Evolutionary conservation across 805 yeast genomes (phyloP).

Genomic region (Wickerhamomyces chaumierensis): DNA sequence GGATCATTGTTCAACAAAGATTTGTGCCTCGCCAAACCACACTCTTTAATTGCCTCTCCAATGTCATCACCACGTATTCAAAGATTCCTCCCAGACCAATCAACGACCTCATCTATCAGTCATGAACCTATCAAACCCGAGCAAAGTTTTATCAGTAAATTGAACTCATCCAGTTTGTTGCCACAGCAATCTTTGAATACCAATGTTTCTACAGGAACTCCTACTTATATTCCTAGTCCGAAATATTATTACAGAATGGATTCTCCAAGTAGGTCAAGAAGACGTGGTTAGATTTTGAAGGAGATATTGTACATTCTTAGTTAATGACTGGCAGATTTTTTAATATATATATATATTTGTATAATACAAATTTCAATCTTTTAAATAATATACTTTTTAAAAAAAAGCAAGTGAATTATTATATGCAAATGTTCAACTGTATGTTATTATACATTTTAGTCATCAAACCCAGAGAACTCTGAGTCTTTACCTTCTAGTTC

Average conservation of each 20-base stretch:
- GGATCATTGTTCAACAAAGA: not conserved
- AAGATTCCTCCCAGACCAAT: too few relatives aligned
- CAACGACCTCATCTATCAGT: too few relatives aligned
- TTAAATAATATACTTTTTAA: too few relatives aligned
- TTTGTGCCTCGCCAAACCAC: not conserved
- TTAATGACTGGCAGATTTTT: too few relatives aligned
- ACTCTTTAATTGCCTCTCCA: constrained; percentile 17
- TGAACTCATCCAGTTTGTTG: not conserved
- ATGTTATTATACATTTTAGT: not conserved
- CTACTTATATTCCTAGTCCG: constrained; percentile 20
- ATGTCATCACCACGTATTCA: constrained; percentile 16
- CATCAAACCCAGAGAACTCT: not conserved
- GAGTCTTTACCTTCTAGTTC: not conserved
- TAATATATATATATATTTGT: too few relatives aligned
- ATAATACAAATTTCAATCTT: too few relatives aligned
- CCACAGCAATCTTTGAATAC: not conserved
- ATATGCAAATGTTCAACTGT: too few relatives aligned
- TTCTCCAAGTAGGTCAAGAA: constrained; percentile 20
- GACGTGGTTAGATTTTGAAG: constrained; percentile 13
- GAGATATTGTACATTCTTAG: too few relatives aligned
- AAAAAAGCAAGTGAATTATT: too few relatives aligned
- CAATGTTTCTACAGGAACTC: constrained; percentile 4
- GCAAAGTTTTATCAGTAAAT: not conserved
- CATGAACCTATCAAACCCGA: constrained; percentile 8
- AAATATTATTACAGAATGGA: constrained; percentile 21